Percentiles rank a stretch among this genome's conserved stretches.
Evolutionary conservation across 805 yeast species (phyloP).

Genomic region (Spathaspora boniae): DNA sequence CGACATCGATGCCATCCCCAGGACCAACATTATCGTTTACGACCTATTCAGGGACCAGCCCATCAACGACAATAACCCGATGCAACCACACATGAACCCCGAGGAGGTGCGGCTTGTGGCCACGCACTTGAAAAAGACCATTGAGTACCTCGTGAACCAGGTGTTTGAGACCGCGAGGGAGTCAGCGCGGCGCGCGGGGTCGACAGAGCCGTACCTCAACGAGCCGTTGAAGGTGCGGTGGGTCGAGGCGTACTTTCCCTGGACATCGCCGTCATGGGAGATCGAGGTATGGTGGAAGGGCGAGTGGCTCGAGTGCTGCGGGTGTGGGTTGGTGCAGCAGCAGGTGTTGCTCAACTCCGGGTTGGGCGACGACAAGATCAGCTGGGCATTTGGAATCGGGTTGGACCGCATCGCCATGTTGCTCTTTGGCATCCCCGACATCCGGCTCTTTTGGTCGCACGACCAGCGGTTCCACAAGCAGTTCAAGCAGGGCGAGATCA

Average conservation of each 20-base stretch:
- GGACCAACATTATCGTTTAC: constrained; percentile 67
- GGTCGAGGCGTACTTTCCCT: constrained; percentile 95
- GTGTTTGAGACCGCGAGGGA: constrained; percentile 72
- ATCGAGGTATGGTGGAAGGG: constrained; percentile 99
- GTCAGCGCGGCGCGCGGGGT: constrained; percentile 59
- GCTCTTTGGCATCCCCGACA: constrained; percentile 92
- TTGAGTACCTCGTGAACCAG: constrained; percentile 78
- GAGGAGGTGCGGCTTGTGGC: constrained; percentile 67
- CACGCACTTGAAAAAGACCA: constrained; percentile 76
- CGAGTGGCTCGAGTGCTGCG: constrained; percentile 96
- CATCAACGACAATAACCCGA: constrained; percentile 64
- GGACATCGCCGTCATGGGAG: constrained; percentile 99
- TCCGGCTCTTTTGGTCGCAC: constrained; percentile 84
- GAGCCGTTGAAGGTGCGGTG: constrained; percentile 85
- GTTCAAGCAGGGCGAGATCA: constrained; percentile 61
- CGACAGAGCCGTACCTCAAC: constrained; percentile 52
- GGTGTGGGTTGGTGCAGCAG: constrained; percentile 87
- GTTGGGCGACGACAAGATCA: constrained; percentile 54
- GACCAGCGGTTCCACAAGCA: constrained; percentile 77
- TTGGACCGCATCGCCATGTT: constrained; percentile 95
- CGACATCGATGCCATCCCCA: constrained; percentile 66
- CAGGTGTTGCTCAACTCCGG: constrained; percentile 75
- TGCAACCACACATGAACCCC: constrained; percentile 71
- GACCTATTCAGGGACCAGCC: constrained; percentile 55
- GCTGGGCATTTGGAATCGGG: constrained; percentile 99